phyloP scores from a whole-genome alignment of 768 basidiomycete species.

The Tulasnella sp. region DNA sequence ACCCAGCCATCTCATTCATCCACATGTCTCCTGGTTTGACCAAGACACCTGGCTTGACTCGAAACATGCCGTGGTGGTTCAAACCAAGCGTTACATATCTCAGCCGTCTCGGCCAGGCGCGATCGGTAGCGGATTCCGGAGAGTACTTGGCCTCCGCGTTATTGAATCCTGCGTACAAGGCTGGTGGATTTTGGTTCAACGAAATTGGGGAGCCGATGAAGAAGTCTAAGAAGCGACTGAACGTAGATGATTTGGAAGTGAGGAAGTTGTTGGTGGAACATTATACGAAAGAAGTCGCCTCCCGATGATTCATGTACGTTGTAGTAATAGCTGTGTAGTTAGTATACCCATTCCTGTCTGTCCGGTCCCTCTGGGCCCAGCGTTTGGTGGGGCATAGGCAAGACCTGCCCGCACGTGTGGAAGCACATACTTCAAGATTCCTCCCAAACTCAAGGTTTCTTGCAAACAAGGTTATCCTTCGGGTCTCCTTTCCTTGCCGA shows the following conservation, averaged over 20 bases:
- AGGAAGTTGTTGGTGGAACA: neutral
- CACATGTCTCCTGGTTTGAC: slow-evolving; percentile 16
- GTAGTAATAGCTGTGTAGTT: neutral
- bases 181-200: slow-evolving; percentile 19
- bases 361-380: too few species aligned
- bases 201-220: slow-evolving; percentile 3
- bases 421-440: too few species aligned
- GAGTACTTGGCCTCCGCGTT: neutral
- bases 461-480: neutral
- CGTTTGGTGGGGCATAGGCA: too few species aligned
- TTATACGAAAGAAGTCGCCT: neutral
- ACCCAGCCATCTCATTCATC: slow-evolving; percentile 19
- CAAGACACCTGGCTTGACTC: neutral
- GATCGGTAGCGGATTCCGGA: neutral
- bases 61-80: neutral
- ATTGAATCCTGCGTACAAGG: neutral
- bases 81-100: neutral
- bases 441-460: too few species aligned
- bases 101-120: neutral
- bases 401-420: too few species aligned
- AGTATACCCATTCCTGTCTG: neutral
- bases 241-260: neutral
- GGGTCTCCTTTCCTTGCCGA: neutral
- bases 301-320: too few species aligned
- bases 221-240: neutral